Evolutionary conservation across 2,329 filamentous ascomycete genomes (phyloP).

Genomic region (Talaromyces sp.): DNA sequence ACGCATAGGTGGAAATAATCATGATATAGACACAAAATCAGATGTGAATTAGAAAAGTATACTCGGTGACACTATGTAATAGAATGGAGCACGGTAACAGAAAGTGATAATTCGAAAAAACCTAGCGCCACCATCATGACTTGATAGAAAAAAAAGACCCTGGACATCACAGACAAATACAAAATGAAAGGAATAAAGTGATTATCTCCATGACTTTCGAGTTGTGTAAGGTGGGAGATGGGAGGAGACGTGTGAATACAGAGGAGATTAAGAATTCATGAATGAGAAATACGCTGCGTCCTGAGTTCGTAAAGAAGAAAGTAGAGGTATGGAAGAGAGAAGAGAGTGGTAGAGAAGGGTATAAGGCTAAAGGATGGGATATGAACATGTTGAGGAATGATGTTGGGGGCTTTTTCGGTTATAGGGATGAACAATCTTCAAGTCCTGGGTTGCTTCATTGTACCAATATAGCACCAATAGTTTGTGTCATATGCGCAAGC

Average conservation of each 20-base stretch:
- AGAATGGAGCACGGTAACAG: background rate
- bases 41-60: constrained; percentile 2
- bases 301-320: constrained; percentile 10
- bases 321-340: background rate
- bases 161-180: constrained; percentile 5
- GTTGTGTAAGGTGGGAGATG: background rate
- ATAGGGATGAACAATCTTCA: background rate
- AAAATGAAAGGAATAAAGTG: background rate
- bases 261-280: background rate
- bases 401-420: background rate
- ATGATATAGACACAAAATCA: constrained; percentile 6
- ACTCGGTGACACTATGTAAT: background rate
- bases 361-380: constrained; percentile 1
- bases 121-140: constrained; percentile 3
- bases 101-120: background rate
- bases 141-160: background rate
- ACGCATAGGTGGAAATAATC: background rate
- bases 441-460: background rate
- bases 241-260: background rate
- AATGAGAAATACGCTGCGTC: constrained; percentile 11
- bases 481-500: background rate
- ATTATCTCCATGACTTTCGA: background rate
- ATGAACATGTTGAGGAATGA: background rate
- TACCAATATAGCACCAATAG: constrained; percentile 12
- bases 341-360: background rate